Percentiles rank a stretch among this genome's conserved stretches.
Evolutionary conservation across 1,139 yeast species (phyloP).

Genomic region (Hemisphaericaspora lyxosophila): DNA sequence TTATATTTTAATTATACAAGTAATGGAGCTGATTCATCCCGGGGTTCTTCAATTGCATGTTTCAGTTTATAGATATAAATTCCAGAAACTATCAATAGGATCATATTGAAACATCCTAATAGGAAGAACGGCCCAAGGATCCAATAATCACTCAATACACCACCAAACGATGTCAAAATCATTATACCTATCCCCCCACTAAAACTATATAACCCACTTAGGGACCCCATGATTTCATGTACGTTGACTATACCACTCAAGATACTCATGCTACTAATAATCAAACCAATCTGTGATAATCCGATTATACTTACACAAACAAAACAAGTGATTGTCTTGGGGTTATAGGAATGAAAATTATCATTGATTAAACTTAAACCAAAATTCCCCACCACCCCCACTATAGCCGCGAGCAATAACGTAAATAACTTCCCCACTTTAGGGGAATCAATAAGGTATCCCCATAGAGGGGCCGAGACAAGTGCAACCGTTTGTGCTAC

Average conservation of each 20-base stretch:
- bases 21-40: background rate
- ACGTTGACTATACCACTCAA: conserved; percentile 30
- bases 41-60: background rate
- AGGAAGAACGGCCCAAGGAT: conserved; percentile 60
- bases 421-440: conserved; percentile 36
- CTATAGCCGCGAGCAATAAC: conserved; percentile 29
- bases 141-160: conserved; percentile 58
- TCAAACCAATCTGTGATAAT: conserved; percentile 55
- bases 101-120: conserved; percentile 44
- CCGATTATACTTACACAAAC: conserved; percentile 36
- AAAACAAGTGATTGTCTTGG: conserved; percentile 34
- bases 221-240: conserved; percentile 51
- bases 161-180: conserved; percentile 59
- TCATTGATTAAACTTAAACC: conserved; percentile 24
- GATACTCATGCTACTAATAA: conserved; percentile 50
- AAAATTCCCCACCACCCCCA: conserved; percentile 43
- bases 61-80: background rate
- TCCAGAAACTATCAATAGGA: conserved; percentile 6
- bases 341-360: conserved; percentile 26
- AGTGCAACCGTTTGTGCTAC: conserved; percentile 60
- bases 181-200: conserved; percentile 72
- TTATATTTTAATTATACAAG: background rate
- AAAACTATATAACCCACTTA: conserved; percentile 67
- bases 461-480: conserved; percentile 63
- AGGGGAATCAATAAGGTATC: conserved; percentile 48